Evolutionary conservation across 2,329 filamentous ascomycete species (phyloP), one percentile per base, ranked within the genome.

Genomic region (Aspergillus floridensis): DNA sequence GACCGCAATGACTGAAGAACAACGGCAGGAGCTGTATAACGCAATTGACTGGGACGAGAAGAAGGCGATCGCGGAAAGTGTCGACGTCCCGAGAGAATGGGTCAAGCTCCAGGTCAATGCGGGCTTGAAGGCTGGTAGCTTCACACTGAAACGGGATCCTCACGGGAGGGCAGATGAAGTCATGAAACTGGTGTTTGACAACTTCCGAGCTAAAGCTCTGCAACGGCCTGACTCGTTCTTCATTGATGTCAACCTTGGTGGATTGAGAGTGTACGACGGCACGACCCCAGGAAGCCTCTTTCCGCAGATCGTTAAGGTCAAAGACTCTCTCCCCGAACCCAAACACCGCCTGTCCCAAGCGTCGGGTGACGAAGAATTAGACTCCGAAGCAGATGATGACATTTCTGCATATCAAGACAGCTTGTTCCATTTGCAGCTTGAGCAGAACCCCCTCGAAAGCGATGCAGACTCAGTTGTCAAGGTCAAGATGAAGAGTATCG

Each of bases 21-120:
- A 99, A 74, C 88, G 93, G 47, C 92, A 98, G 73, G 93, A 99
- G 76, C 84, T 99, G 10, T 99, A 98, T 74, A 89, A 96, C 67
- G 96, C 92, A 53, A 99, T 99, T 68, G 95, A 98, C 69, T 99
- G 93, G 88, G 91, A 99, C 63, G 95, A 99, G 76, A 98, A 97
- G 80, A 88, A 93, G 61, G 91, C 90, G 2, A 83, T 99, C 44
- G 84, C 92, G 0, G 92, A 96, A 66, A 88, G 90, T 47, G 88
- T 99, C 3, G 95, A 99, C 67, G 82, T 92, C 32, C 96, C 96
- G 0, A 86, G 91, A 56, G 95, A 99, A 67, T 92, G 92, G 10
- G 84, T 99, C 69, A 97, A 98, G 76, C 82, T 98, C 74, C 91
- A 97, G 72, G 81, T 99, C 52, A 92, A 98, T 72, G 89, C 95